These are phyloP conservation scores for Penstemon newberryi DNA, from an alignment of 257 asterid genomes.

Conservation along the genomic window DNA sequence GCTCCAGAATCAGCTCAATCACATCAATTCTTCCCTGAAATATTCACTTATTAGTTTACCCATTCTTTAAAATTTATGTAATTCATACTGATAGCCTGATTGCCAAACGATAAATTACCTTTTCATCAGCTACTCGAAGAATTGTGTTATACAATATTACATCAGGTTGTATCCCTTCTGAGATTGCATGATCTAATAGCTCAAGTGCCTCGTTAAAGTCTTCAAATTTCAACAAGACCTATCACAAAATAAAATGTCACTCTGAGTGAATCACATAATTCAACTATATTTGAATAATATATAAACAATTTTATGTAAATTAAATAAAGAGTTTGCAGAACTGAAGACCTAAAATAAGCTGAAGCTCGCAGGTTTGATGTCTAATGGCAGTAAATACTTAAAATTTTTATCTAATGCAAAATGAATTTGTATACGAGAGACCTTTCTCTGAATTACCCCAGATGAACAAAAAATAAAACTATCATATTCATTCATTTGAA, in stretches of 20 bases:
- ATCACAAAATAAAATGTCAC: slow-evolving; percentile 17
- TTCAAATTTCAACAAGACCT: slow-evolving; percentile 54
- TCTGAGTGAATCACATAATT: no score
- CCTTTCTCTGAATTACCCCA: no score
- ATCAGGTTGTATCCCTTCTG: slow-evolving; percentile 66
- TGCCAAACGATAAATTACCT: slow-evolving; percentile 44
- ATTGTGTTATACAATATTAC: slow-evolving; percentile 57
- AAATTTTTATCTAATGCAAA: no score
- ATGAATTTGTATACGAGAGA: no score
- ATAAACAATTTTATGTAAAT: no score
- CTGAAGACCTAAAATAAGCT: no score
- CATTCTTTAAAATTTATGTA: neutral
- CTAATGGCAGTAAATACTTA: no score
- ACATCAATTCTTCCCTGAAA: slow-evolving; percentile 73
- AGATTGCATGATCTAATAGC: slow-evolving; percentile 46
- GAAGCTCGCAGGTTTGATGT: no score
- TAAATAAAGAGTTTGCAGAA: no score
- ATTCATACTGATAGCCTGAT: neutral
- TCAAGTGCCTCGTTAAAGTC: slow-evolving; percentile 57
- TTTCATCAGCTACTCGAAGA: slow-evolving; percentile 59
- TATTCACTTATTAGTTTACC: neutral
- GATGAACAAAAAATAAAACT: no score
- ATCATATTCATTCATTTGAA: no score
- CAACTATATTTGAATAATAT: no score
- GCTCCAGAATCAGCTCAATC: slow-evolving; percentile 70